These are phyloP conservation scores for Kandelia obovata DNA, from an alignment of 345 rosid species.

Conservation along the genomic window DNA sequence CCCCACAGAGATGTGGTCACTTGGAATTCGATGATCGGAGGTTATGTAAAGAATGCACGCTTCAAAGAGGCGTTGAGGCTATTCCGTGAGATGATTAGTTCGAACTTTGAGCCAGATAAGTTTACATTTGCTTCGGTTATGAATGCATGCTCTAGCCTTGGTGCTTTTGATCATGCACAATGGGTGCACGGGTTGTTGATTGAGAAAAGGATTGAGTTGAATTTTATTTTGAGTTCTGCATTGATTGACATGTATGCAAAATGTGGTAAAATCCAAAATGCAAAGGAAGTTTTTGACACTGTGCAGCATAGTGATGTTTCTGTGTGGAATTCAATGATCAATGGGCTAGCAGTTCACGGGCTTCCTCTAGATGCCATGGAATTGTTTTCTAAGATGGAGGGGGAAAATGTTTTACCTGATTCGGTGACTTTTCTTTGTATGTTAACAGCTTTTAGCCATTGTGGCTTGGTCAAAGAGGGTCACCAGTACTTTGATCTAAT, in stretches of 20 bases:
- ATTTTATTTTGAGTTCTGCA: constrained; percentile 58
- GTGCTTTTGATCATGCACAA: constrained; percentile 45
- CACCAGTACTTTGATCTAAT: constrained; percentile 49
- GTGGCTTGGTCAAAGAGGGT: constrained; percentile 68
- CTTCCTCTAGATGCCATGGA: constrained; percentile 50
- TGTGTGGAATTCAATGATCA: constrained; percentile 78
- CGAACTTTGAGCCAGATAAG: constrained; percentile 53
- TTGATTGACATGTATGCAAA: constrained; percentile 69
- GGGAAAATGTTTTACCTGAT: constrained; percentile 53
- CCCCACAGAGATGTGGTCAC: constrained; percentile 50
- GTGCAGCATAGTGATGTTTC: constrained; percentile 45
- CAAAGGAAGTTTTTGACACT: constrained; percentile 52
- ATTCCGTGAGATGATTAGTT: constrained; percentile 48
- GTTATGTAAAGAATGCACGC: constrained; percentile 50
- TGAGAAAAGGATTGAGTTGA: constrained; percentile 38
- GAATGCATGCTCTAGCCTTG: constrained; percentile 68
- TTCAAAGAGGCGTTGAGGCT: constrained; percentile 50
- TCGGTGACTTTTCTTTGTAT: constrained; percentile 60
- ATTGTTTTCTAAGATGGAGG: constrained; percentile 54
- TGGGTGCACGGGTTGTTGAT: constrained; percentile 64
- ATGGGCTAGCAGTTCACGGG: constrained; percentile 74
- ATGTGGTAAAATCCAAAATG: constrained; percentile 60
- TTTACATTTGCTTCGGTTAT: constrained; percentile 61
- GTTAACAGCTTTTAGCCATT: constrained; percentile 68
- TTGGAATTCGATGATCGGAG: constrained; percentile 79